Evolutionary conservation across 345 rosid species (phyloP), one percentile per base, ranked within the genome.

Genomic region (Dipteronia sinensis): DNA sequence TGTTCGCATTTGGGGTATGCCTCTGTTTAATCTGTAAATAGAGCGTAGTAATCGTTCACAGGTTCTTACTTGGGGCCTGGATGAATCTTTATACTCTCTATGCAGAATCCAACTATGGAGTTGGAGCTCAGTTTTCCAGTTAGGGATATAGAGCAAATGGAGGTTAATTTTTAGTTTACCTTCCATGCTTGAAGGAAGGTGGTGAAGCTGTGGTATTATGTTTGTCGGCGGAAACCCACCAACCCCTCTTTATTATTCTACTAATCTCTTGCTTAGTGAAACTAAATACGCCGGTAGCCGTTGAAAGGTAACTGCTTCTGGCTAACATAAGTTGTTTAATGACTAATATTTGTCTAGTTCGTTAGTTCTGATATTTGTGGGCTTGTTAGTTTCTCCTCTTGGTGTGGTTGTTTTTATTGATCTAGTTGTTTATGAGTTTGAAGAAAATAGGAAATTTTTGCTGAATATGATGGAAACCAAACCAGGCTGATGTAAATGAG

Each of bases 11-110:
- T 11, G 64, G 77, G 56, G 58, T 77, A 78, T 83, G 83, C 92
- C 91, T 90, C 90, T 82, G 79, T 86, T 80, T 80, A 84, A 76
- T 89, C 92, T 89, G 94, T 85, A 85, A 85, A 84, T 86, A 85
- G 90, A 90, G 94, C 79, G 71, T 90, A 81, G 71, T 90, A 81
- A 86, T 58, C 76, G 75, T 87, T 79, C 90, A 34, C 82, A 38
- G 87, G 87, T 76, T 76, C 80, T n/a, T n/a, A 55, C 58, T 16
- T 6, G 75, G 82, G 82, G 77, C 82, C 82, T 81, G 66, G 76
- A 65, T 77, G 92, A 77, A 87, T 86, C 77, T 76, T 82, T 88
- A 78, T 81, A 55, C 86, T 80, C 86, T 81, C 55, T 22, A 62
- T 72, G 65, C 90, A 85, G 92, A 82, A 79, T 78, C 88, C 88